A percentile compares a stretch with the other conserved stretches of the same genome.
phyloP scores from a whole-genome alignment of 2,329 filamentous ascomycete genomes.

The Pseudogymnoascus sp. region DNA sequence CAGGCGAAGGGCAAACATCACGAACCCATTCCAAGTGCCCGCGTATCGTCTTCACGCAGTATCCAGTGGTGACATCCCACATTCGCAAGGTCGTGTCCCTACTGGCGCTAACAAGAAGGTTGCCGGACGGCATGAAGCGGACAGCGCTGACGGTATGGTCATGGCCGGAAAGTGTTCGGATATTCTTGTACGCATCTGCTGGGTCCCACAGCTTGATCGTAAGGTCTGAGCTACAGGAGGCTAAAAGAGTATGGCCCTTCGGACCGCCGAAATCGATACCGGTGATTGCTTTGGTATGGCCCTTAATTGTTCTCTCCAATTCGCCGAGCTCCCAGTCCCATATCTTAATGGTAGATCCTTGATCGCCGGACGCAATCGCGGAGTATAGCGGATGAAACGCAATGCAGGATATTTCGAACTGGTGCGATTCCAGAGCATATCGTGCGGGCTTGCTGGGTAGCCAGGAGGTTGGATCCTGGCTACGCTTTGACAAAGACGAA shows the following conservation, averaged over 20 bases:
- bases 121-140: conserved; percentile 80
- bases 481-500: conserved; percentile 64
- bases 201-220: conserved; percentile 97
- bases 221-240: conserved; percentile 65
- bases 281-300: conserved; percentile 80
- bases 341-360: conserved; percentile 91
- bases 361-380: conserved; percentile 80
- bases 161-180: conserved; percentile 81
- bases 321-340: conserved; percentile 97
- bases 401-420: conserved; percentile 73
- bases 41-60: conserved; percentile 78
- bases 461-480: conserved; percentile 80
- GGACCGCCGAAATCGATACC: conserved; percentile 89
- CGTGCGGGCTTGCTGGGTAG: conserved; percentile 75
- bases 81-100: conserved; percentile 78
- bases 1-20: conserved; percentile 73
- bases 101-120: conserved; percentile 78
- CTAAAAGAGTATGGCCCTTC: conserved; percentile 68
- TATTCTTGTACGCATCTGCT: conserved; percentile 88
- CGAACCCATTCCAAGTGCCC: conserved; percentile 87
- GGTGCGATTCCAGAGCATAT: conserved; percentile 77
- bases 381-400: conserved; percentile 92
- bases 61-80: conserved; percentile 91
- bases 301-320: conserved; percentile 82
- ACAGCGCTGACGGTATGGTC: conserved; percentile 88